Base-by-base conservation (phyloP, 2,329 filamentous ascomycete genomes). In the Monosporascus sp. region DNA sequence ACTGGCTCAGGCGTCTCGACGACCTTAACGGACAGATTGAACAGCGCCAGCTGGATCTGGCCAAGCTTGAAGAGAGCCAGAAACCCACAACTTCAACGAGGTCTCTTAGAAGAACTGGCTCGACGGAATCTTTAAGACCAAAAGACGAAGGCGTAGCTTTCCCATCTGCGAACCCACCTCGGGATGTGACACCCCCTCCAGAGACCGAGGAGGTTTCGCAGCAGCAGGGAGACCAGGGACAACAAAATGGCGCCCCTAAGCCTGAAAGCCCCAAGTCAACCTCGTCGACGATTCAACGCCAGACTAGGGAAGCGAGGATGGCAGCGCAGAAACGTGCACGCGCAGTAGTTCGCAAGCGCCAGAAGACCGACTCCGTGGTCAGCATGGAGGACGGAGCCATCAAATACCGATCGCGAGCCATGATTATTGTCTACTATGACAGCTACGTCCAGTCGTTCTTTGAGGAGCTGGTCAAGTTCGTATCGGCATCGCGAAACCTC, bases 391-490 rank as follows among this genome's bases (percentile, higher is more conserved):
- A 69, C 11, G 67, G 71, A 2, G 67, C 75, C 1, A 69, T 75
- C 11, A 82, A 83, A 56, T 88, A 87, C 66, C 84, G 88, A 51
- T 84, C 84, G 3, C 82, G 87, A 59, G 85, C 80, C 53, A 88
- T 90, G 78, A 86, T 93, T 47, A 85, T 94, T 41, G 88, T 97
- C n/a, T 92, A 90, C 70, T 97, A 97, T 67, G 92, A 97, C 66
- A 89, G 88, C 60, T 86, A 90, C 56, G 86, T 95, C 3, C 91
- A 97, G 66, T 83, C 83, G 49, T 84, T 87, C 39, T 90, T 97
- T 59, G 91, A 96, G 62, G 79, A 87, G 52, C 74, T 96, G 48
- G 91, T 96, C 52, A 86, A 90, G 56, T 87, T 88, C 52, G 85
- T 97, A 37, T 90, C 89, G 5, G 82, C 83, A 1, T 89, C 88